A percentile compares a stretch with the other conserved stretches of the same genome.
phyloP scores from a whole-genome alignment of 257 asterid genomes.

The Petrea volubilis region DNA sequence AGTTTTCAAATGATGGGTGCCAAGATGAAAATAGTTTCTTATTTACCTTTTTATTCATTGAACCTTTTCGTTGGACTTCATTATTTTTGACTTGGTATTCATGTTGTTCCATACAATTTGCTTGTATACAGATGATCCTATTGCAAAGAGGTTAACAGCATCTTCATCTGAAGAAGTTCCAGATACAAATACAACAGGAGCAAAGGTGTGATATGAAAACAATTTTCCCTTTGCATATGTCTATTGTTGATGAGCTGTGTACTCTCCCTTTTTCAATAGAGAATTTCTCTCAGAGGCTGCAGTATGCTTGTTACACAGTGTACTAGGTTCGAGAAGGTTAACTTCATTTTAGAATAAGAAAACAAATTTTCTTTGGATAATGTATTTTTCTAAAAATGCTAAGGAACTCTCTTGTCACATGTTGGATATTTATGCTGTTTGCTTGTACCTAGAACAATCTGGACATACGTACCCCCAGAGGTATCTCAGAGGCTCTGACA shows the following conservation, averaged over 20 bases:
- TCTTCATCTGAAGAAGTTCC: constrained; percentile 46
- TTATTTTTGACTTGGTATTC: constrained; percentile 12
- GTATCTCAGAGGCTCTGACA: background rate
- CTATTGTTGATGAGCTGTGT: background rate
- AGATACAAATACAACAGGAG: constrained; percentile 37
- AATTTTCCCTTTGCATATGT: background rate
- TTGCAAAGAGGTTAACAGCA: constrained; percentile 56
- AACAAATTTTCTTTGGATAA: background rate
- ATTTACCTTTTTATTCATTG: background rate
- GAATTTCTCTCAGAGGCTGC: background rate
- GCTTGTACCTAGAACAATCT: background rate
- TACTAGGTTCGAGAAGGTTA: background rate
- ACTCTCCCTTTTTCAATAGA: constrained; percentile 5
- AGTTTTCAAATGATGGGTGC: constrained; percentile 9
- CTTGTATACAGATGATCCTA: constrained; percentile 76
- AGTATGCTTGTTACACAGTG: constrained; percentile 6
- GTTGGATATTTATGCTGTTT: background rate
- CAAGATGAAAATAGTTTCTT: background rate
- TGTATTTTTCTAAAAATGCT: background rate
- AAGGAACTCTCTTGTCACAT: background rate
- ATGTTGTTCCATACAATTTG: constrained; percentile 16
- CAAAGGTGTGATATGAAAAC: constrained; percentile 40
- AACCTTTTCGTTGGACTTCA: constrained; percentile 1
- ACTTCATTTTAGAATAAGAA: constrained; percentile 1
- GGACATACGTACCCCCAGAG: background rate